Base-by-base conservation (phyloP, 345 rosid species). In the Eucalyptus victrix region DNA sequence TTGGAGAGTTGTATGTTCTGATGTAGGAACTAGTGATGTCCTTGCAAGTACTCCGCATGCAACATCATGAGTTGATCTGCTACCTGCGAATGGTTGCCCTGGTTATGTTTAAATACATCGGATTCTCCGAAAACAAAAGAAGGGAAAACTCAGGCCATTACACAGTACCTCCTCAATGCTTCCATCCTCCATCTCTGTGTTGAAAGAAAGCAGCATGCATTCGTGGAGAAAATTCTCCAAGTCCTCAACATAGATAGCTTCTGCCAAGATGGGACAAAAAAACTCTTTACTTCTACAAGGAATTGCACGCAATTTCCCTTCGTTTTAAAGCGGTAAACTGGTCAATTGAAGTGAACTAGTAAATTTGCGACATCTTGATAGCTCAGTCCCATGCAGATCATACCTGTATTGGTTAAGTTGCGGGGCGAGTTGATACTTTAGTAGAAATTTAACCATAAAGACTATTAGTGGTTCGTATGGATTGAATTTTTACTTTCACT, bases 121-220 rank as follows among this genome's bases (percentile, higher is more conserved):
- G 28, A 34, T 12, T 13, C 42, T 86, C 17, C 5, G 8, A 30
- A 49, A 40, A 44, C 16, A 19, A 23, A 58, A 26, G 23, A 62
- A 65, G 14, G 1, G 12, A 76, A 76, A 76, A 40, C 47, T 86
- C 54, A 28, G 87, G 87, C 87, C 87, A 49, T 11, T 37, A 10
- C 42, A n/a, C 49, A 34, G 15, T 87, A 94, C 98, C 94, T 96
- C 94, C 88, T 96, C 98, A 89, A 96, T 95, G 96, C 98, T 97
- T 86, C 98, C 99, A 91, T 97, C 98, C 90, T 97, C 99, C 14
- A 97, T 93, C 90, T 97, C 97, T 67, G 99, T 95, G 89, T 96
- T 96, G 92, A 97, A 96, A 87, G 94, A 92, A 49, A 97, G 94
- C 65, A 97, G 91, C 95, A 96, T 89, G 89, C 91, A 93, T 92